Conservation (phyloP, 257 asterid genomes). For the Petrea volubilis region DNA sequence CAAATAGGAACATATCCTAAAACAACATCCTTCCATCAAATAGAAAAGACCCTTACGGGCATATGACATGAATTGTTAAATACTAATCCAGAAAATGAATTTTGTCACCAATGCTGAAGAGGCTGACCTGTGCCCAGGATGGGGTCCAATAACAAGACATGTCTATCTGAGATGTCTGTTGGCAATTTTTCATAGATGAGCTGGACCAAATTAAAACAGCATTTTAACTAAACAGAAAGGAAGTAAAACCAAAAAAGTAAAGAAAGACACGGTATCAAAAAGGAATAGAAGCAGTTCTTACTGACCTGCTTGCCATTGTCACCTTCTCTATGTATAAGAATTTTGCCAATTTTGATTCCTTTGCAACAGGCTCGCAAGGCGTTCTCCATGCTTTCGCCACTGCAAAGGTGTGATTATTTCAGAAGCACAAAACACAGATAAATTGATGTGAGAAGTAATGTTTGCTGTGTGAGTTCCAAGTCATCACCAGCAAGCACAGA, state of each 20-base stretch:
- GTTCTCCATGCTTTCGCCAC: conserved; percentile 58
- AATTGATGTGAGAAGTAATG: background rate
- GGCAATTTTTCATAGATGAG: conserved; percentile 95
- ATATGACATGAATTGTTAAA: background rate
- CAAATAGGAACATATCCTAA: background rate
- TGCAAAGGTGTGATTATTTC: conserved; percentile 29
- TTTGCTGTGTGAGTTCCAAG: too few relatives aligned
- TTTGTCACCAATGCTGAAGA: background rate
- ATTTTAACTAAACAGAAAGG: background rate
- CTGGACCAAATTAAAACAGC: conserved; percentile 45
- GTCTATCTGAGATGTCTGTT: conserved; percentile 86
- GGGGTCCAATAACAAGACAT: conserved; percentile 91
- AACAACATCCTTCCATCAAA: background rate
- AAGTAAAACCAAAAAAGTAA: background rate
- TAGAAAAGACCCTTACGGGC: background rate
- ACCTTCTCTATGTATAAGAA: conserved; percentile 95
- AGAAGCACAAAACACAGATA: background rate
- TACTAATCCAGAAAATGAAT: background rate
- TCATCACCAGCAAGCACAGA: background rate
- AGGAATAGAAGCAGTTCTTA: conserved; percentile 9
- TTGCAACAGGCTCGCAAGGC: conserved; percentile 98
- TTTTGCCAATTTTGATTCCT: conserved; percentile 97
- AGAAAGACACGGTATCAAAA: background rate
- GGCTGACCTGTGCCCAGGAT: conserved; percentile 95
- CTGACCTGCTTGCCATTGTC: conserved; percentile 93